Evolutionary conservation across 2,329 filamentous ascomycete genomes (phyloP).

Genomic region (Fusarium sp.): DNA sequence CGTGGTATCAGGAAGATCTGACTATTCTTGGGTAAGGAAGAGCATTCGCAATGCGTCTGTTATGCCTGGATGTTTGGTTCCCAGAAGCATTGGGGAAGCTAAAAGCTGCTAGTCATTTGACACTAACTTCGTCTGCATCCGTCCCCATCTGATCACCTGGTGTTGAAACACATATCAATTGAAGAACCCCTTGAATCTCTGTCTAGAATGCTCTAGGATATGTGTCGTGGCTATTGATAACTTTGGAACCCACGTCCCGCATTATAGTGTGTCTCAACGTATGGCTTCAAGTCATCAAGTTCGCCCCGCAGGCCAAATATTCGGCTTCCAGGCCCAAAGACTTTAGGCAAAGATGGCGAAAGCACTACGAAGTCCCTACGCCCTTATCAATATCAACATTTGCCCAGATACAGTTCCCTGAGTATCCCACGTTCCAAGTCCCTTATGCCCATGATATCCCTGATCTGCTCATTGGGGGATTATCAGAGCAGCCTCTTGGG

Average conservation of each 20-base stretch:
- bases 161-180: background rate
- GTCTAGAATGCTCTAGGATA: background rate
- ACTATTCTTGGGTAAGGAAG: background rate
- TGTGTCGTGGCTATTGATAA: background rate
- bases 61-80: background rate
- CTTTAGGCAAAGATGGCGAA: background rate
- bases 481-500: background rate
- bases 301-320: background rate
- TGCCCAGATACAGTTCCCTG: background rate
- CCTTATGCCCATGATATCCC: background rate
- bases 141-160: background rate
- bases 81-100: background rate
- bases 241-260: background rate
- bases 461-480: background rate
- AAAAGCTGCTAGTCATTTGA: background rate
- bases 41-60: background rate
- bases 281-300: background rate
- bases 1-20: background rate
- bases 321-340: background rate
- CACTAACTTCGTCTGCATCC: background rate
- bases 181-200: background rate
- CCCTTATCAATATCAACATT: too few relatives aligned
- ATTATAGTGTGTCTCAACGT: background rate
- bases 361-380: background rate
- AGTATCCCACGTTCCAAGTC: background rate